These are phyloP conservation scores for Alternaria dauci DNA, from an alignment of 2,329 filamentous ascomycete genomes.

Conservation along the genomic window DNA sequence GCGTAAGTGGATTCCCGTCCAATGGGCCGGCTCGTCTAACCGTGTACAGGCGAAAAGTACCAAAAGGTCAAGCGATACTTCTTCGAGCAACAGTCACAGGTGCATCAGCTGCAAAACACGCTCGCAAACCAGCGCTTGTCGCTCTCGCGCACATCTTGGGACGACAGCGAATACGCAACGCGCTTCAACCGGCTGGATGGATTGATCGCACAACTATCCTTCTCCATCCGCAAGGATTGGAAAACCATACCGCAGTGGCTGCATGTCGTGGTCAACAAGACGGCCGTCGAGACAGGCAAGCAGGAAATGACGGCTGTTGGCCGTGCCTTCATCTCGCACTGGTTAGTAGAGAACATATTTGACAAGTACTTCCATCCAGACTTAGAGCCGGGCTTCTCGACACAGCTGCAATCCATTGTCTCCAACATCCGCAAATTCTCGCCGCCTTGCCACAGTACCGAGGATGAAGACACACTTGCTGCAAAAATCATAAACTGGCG, in stretches of 20 bases:
- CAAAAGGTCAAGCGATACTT: slow-evolving; percentile 98
- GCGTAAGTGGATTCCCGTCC: slow-evolving; percentile 47
- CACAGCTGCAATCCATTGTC: slow-evolving; percentile 84
- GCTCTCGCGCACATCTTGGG: slow-evolving; percentile 89
- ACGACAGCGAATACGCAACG: slow-evolving; percentile 91
- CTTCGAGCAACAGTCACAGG: slow-evolving; percentile 88
- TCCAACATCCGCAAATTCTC: slow-evolving; percentile 83
- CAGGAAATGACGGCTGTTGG: slow-evolving; percentile 98
- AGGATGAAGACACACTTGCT: slow-evolving; percentile 88
- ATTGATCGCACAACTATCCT: slow-evolving; percentile 91
- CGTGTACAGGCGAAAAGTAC: slow-evolving; percentile 81
- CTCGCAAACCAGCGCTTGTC: slow-evolving; percentile 95
- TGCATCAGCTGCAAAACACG: slow-evolving; percentile 96
- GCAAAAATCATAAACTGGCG: slow-evolving; percentile 92
- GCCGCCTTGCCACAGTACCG: slow-evolving; percentile 75
- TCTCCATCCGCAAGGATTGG: slow-evolving; percentile 97
- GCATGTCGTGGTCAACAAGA: slow-evolving; percentile 78
- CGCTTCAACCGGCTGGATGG: slow-evolving; percentile 92
- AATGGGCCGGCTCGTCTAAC: slow-evolving; percentile 7
- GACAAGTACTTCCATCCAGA: slow-evolving; percentile 92
- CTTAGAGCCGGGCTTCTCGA: slow-evolving; percentile 77
- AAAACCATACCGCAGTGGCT: slow-evolving; percentile 82
- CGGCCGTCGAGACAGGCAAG: slow-evolving; percentile 85
- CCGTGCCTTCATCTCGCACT: slow-evolving; percentile 84
- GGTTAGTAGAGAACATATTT: slow-evolving; percentile 91